These are phyloP conservation scores for Nakazawaea laoshanensis DNA, from an alignment of 805 yeast species.

Conservation along the genomic window DNA sequence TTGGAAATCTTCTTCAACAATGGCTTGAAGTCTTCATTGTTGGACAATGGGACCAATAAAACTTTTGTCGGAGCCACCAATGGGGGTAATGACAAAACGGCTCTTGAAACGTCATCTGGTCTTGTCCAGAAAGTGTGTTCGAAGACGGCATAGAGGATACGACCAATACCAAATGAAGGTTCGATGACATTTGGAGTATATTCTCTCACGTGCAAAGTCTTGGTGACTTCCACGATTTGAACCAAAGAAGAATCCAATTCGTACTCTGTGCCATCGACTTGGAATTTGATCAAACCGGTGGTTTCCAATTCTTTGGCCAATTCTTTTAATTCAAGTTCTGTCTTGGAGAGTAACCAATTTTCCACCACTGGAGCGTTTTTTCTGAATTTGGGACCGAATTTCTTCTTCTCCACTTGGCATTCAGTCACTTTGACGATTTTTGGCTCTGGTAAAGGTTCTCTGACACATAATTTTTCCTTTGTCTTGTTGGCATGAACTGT, in stretches of 20 bases:
- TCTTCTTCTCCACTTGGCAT: constrained; percentile 84
- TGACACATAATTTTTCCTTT: constrained; percentile 88
- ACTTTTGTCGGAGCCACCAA: constrained; percentile 97
- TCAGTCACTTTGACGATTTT: constrained; percentile 74
- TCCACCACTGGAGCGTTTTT: constrained; percentile 93
- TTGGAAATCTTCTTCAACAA: constrained; percentile 62
- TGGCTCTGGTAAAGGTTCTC: constrained; percentile 85
- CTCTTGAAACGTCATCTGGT: constrained; percentile 79
- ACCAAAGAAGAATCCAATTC: constrained; percentile 71
- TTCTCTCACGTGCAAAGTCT: constrained; percentile 88
- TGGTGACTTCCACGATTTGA: constrained; percentile 67
- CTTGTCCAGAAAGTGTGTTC: constrained; percentile 96
- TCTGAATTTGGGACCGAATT: constrained; percentile 96
- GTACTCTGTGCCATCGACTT: constrained; percentile 56
- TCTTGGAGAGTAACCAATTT: constrained; percentile 62
- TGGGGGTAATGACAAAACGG: constrained; percentile 85
- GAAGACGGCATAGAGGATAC: constrained; percentile 85
- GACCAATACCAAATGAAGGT: constrained; percentile 98
- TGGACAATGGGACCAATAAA: constrained; percentile 86
- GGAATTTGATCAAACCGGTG: constrained; percentile 57
- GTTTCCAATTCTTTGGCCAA: constrained; percentile 59
- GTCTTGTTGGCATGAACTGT: constrained; percentile 93
- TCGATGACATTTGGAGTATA: constrained; percentile 96
- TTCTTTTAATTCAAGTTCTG: constrained; percentile 78
- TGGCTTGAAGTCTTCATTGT: constrained; percentile 72